phyloP scores from a whole-genome alignment of 306 rosid genomes.

The Cercis canadensis region DNA sequence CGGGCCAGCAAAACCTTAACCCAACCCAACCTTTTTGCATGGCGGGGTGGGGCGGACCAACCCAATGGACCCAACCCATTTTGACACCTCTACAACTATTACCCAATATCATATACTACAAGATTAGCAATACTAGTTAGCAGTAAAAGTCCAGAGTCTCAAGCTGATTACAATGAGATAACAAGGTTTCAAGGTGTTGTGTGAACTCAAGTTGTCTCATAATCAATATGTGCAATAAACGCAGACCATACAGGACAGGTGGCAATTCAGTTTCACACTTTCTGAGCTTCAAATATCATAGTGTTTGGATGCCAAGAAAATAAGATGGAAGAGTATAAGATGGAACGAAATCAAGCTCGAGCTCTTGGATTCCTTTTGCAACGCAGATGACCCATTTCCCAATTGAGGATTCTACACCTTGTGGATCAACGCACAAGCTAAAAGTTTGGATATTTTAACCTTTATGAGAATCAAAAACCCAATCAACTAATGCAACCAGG shows the following conservation, averaged over 20 bases:
- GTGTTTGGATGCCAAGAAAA: not conserved
- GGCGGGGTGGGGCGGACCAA: too few relatives aligned
- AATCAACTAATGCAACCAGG: not conserved
- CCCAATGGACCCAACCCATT: too few relatives aligned
- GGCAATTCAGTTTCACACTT: constrained; percentile 11
- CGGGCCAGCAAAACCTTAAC: too few relatives aligned
- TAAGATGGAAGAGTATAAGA: not conserved
- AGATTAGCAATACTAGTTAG: too few relatives aligned
- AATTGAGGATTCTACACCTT: not conserved
- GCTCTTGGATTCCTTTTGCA: constrained; percentile 29
- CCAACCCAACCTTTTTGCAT: too few relatives aligned
- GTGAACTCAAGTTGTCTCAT: not conserved
- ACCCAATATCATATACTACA: constrained; percentile 31
- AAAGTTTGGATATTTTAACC: constrained; percentile 29
- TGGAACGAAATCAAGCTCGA: constrained; percentile 18
- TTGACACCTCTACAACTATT: too few relatives aligned
- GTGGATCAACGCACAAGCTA: constrained; percentile 27
- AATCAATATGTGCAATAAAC: not conserved
- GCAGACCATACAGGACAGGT: not conserved
- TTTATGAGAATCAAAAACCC: constrained; percentile 1
- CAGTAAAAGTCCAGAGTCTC: constrained; percentile 32
- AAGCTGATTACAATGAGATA: constrained; percentile 22
- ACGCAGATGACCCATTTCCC: constrained; percentile 36
- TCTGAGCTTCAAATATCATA: constrained; percentile 16
- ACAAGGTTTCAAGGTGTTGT: not conserved